Base-by-base conservation (phyloP, 257 asterid genomes). In the Striga asiatica region DNA sequence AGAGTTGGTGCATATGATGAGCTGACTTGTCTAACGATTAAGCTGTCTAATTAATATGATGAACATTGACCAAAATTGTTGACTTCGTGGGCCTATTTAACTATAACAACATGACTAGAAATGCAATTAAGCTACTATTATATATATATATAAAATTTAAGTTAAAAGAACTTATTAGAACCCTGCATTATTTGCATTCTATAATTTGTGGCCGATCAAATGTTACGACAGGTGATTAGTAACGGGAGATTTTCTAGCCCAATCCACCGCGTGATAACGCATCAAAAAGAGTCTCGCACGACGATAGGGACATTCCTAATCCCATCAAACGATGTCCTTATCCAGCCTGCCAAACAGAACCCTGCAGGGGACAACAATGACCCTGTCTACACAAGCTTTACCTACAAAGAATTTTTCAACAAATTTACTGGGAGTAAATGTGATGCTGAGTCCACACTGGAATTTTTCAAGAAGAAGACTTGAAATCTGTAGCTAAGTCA, bases 211-310 rank as follows among this genome's bases (percentile, higher is more conserved):
- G n/a, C n/a, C n/a, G n/a, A n/a, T n/a, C n/a, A n/a, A 11, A 1
- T 37, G 45, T 37, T 32, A 2, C n/a, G 5, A 13, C 47, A 78
- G 88, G 82, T 78, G 60, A 65, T 86, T n/a, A 86, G 88, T 54
- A 83, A 86, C 6, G 78, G 69, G 20, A 54, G 54, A 58, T 73
- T 86, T 34, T 59, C 27, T 2, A 75, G 86, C 45, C 76, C 78
- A 0, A 3, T 52, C 7, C 96, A 87, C 31, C 72, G 89, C n/a
- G 93, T 84, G 48, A 29, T 83, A 25, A 76, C 92, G 1, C 74
- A 79, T 46, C 4, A 54, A 1, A 45, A 54, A n/a, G 74, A 69
- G 53, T 46, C 62, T 16, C 46, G 92, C 62, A 76, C 81, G 0
- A 77, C 81, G 24, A 68, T 79, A 0, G 81, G 80, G 25, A 64